These are phyloP conservation scores for Fusarium luffae DNA, from an alignment of 2,329 filamentous ascomycete species.

Conservation along the genomic window DNA sequence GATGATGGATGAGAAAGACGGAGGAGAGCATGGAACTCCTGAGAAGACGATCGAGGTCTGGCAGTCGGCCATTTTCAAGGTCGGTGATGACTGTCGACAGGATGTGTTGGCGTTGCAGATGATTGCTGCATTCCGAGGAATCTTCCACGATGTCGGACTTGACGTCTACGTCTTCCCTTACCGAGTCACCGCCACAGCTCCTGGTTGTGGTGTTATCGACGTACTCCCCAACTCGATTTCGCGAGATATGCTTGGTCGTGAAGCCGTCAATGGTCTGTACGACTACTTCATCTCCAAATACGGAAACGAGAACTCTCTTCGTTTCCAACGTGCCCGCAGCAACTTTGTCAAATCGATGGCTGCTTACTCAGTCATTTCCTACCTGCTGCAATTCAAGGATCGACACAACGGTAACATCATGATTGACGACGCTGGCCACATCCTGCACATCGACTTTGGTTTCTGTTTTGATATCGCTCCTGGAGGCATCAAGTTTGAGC, in stretches of 20 bases:
- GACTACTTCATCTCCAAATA: slow-evolving; percentile 99
- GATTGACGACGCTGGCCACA: slow-evolving; percentile 97
- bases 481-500: slow-evolving; percentile 96
- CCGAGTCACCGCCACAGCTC: slow-evolving; percentile 95
- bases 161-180: slow-evolving; percentile 98
- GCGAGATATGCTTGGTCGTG: slow-evolving; percentile 96
- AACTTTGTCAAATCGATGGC: slow-evolving; percentile 99
- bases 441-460: slow-evolving; percentile 98
- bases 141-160: slow-evolving; percentile 93
- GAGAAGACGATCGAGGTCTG: slow-evolving; percentile 86
- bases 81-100: slow-evolving; percentile 97
- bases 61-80: slow-evolving; percentile 99
- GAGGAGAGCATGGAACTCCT: slow-evolving; percentile 47
- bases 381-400: slow-evolving; percentile 98
- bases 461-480: slow-evolving; percentile 99
- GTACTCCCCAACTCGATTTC: slow-evolving; percentile 98
- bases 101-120: slow-evolving; percentile 97
- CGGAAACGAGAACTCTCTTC: slow-evolving; percentile 92
- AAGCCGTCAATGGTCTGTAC: slow-evolving; percentile 97
- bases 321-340: slow-evolving; percentile 92
- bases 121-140: slow-evolving; percentile 96
- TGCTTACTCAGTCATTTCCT: slow-evolving; percentile 96
- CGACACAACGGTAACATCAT: slow-evolving; percentile 99
- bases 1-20: slow-evolving; percentile 60
- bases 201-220: slow-evolving; percentile 97